Evolutionary conservation across 2,329 filamentous ascomycete species (phyloP), one percentile per base, ranked within the genome.

Genomic region (Fusarium sp.): DNA sequence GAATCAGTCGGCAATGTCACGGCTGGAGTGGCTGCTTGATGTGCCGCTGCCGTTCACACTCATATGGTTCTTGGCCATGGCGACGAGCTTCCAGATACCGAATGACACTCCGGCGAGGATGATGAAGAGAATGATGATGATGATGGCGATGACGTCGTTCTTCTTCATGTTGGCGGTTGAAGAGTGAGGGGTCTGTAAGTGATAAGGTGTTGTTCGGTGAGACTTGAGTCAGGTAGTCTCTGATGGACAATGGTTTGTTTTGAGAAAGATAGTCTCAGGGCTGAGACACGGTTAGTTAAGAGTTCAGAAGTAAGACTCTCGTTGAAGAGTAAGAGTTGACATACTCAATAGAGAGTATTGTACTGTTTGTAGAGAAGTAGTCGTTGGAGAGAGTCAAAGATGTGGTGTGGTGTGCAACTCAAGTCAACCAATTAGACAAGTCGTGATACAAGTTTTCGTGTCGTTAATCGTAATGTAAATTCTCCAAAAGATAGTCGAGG

Each of bases 111-210:
- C 79, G 54, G 87, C 86, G 47, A 90, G 83, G 48, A 90, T 79
- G 74, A 88, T 76, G 80, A 90, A 90, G 71, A 90, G 83, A 56
- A 90, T 77, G 77, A 90, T 90, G 78, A 90, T 86, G 75, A 90
- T 90, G 77, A 90, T 83, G 71, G 88, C 88, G 77, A 90, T 90
- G 74, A 87, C 86, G 78, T 90, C 84, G 84, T 90, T 90, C 80
- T 85, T 80, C 77, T 90, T 86, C 84, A 86, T 89, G 70, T 70
- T 81, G 76, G 77, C 76, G 74, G 77, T 67, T 66, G 59, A 48
- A 39, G 53, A 45, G 37, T 35, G 56, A 54, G 30, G 24, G 32
- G 26, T 26, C 22, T 37, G n/a, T 19, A 46, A 54, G 49, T 28
- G 51, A 22, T 37, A 43, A 37, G 37, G 43, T 11, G 32, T n/a